These are phyloP conservation scores for Lolium rigidum DNA, from an alignment of 176 grass and related monocot species.

Conservation along the genomic window DNA sequence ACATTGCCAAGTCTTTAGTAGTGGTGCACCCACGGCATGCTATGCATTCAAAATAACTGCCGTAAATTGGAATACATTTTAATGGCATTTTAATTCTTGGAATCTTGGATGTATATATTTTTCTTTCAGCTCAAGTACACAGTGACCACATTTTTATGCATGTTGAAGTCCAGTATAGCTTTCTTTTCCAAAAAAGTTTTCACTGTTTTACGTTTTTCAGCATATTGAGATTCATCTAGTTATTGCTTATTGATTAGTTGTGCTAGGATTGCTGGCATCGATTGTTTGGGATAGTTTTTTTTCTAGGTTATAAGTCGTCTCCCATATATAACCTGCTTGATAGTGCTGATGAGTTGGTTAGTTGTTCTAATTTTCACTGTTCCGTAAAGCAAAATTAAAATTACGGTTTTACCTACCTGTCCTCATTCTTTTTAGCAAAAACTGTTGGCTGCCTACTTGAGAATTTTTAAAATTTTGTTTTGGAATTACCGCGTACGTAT, in stretches of 20 bases:
- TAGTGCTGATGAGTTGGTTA: neutral
- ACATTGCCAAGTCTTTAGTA: neutral
- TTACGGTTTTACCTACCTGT: neutral
- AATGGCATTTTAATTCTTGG: slow-evolving; percentile 11
- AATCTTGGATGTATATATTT: slow-evolving; percentile 5
- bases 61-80: neutral
- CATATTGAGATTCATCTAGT: too few species aligned
- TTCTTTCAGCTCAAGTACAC: slow-evolving; percentile 28
- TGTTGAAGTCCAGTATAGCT: slow-evolving; percentile 31
- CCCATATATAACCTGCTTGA: slow-evolving; percentile 9
- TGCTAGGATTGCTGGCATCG: neutral
- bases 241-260: neutral
- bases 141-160: neutral
- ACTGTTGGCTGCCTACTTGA: neutral
- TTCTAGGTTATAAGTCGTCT: neutral
- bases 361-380: neutral
- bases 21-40: neutral
- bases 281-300: neutral
- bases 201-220: neutral
- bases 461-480: neutral
- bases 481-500: neutral
- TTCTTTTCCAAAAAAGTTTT: neutral
- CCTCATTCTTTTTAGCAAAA: neutral
- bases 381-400: neutral
- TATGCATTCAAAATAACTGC: slow-evolving; percentile 5